Conservation (phyloP, 108 stramenopile genomes). For the Halocafeteria seosinensis region DNA sequence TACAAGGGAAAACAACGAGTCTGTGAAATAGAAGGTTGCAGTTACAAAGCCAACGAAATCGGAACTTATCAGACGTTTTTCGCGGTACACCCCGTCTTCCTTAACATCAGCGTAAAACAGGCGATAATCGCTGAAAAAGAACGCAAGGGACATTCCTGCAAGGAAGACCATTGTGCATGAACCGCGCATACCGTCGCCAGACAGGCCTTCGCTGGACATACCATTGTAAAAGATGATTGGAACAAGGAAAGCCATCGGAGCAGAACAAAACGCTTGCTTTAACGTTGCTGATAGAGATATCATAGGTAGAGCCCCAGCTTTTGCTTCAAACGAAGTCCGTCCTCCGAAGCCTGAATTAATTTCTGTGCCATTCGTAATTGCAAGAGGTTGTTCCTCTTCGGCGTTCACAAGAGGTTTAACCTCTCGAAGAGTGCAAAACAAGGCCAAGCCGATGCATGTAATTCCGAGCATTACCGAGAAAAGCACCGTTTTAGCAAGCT, state of each 20-base stretch:
- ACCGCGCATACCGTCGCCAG: too few relatives aligned
- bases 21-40: background rate
- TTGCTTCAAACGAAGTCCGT: background rate
- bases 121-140: background rate
- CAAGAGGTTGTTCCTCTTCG: background rate
- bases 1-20: background rate
- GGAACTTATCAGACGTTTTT: background rate
- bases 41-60: background rate
- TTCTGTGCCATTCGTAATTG: background rate
- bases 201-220: too few relatives aligned
- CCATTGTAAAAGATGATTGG: constrained; percentile 2
- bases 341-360: background rate
- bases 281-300: background rate
- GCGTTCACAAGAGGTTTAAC: background rate
- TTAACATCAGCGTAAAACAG: background rate
- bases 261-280: background rate
- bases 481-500: background rate
- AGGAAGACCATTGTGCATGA: too few relatives aligned
- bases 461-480: background rate
- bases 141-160: background rate
- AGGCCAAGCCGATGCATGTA: background rate
- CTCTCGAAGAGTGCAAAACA: background rate
- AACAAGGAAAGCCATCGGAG: background rate
- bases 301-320: background rate
- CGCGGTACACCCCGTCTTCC: background rate